Conservation (phyloP, 371 early-diverging fungal species). For the Mortierella polycephala region DNA sequence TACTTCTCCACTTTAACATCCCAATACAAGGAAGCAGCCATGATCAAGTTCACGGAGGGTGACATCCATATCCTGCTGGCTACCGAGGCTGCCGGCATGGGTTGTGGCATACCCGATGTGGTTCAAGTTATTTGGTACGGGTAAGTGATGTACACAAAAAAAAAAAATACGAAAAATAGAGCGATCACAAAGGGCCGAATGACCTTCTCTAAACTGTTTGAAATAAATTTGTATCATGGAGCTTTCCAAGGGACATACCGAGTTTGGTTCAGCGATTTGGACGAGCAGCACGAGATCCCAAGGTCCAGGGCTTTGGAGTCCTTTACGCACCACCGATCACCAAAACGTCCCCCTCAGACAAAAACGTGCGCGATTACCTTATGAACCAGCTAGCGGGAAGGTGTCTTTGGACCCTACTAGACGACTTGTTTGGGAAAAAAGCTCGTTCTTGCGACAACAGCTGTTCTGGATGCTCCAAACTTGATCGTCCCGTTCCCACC, state of each 20-base stretch:
- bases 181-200: no score
- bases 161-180: no score
- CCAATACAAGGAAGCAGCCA: neutral
- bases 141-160: constrained; percentile 6
- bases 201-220: no score
- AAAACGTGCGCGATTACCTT: constrained; percentile 7
- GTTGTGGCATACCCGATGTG: constrained; percentile 15
- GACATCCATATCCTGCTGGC: constrained; percentile 6
- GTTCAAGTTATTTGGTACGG: constrained; percentile 11
- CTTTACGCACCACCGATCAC: constrained; percentile 11
- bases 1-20: constrained; percentile 9
- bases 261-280: constrained; percentile 12
- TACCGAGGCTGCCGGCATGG: constrained; percentile 27
- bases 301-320: constrained; percentile 12
- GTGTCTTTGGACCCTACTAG: constrained; percentile 8
- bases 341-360: no score
- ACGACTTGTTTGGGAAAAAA: neutral
- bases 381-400: neutral
- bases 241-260: constrained; percentile 20
- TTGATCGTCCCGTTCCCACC: no score
- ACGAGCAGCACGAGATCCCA: constrained; percentile 11
- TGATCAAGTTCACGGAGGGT: constrained; percentile 1
- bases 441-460: constrained; percentile 6
- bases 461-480: constrained; percentile 11
- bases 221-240: neutral